Evolutionary conservation across 1,284 basidiomycete species (phyloP).

Genomic region (Cutaneotrichosporon sp.): DNA sequence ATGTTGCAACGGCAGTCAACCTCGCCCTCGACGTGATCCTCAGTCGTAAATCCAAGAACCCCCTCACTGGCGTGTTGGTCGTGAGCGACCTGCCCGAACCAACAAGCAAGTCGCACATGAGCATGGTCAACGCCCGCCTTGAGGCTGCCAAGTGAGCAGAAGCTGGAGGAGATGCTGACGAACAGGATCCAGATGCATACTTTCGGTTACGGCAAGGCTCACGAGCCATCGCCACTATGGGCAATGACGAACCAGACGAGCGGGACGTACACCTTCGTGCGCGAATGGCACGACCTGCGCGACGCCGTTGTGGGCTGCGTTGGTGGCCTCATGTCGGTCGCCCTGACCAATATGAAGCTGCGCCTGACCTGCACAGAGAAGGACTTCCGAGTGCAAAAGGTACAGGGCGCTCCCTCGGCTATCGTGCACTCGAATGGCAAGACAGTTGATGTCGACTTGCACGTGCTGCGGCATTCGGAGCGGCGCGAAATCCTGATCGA

Average conservation of each 20-base stretch:
- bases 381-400: conserved; percentile 84
- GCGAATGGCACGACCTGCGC: conserved; percentile 87
- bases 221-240: conserved; percentile 98
- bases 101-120: conserved; percentile 96
- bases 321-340: conserved; percentile 91
- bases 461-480: conserved; percentile 86
- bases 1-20: conserved; percentile 94
- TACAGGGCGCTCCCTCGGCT: conserved; percentile 76
- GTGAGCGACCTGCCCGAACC: conserved; percentile 85
- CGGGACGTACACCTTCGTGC: conserved; percentile 96
- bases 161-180: neutral
- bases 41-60: conserved; percentile 86
- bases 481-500: conserved; percentile 91
- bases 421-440: conserved; percentile 83
- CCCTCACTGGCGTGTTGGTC: conserved; percentile 84
- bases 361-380: conserved; percentile 65
- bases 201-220: conserved; percentile 91
- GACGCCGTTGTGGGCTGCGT: conserved; percentile 86
- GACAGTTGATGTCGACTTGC: conserved; percentile 92
- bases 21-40: conserved; percentile 88
- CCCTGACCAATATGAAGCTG: conserved; percentile 81
- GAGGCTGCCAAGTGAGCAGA: conserved; percentile 75
- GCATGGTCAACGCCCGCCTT: conserved; percentile 89
- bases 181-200: conserved; percentile 82
- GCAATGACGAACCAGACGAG: conserved; percentile 95